Base-by-base conservation (phyloP, 768 basidiomycete genomes). In the Suillus placidus region DNA sequence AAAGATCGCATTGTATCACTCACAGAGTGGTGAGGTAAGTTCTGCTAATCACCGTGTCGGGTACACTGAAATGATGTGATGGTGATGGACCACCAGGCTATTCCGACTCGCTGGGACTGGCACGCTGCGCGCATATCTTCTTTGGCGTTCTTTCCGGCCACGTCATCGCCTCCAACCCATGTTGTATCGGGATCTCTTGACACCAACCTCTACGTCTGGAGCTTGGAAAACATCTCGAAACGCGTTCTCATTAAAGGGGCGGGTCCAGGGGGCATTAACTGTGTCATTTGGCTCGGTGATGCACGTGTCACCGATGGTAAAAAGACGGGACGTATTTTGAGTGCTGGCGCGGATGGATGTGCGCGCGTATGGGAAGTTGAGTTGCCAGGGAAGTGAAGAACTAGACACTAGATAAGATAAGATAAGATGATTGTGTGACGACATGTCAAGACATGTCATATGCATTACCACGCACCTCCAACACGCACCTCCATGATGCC, bases 131-230 rank as follows among this genome's bases (percentile, higher is more conserved):
- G 93, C 35, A 85, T 98, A 66, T 85, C 89, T 70, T 87, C 92
- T 12, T 82, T 99, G 12, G 66, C 74, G 2, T 77, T 77, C 64
- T 63, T 60, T 4, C 61, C 65, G 10, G 14, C 63, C 20, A 80
- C 86, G 2, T 95, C 92, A 88, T 88, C 91, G 8, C 70, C 85
- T 7, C 88, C 89, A 8, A 82, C 83, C 67, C 88, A 95, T 72
- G 85, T 92, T 67, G 95, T 89, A 13, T 95, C 94, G 5, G 95
- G 91, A 13, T 93, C 94, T 23, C 83, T 97, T n/a, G 97, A 99
- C 75, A 96, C 95, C 37, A 87, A 94, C 69, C 87, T 97, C 6
- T 97, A 95, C 72, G 79, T 98, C 32, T 98, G 93, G 88, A 88
- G 89, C 68, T 87, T 94, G 37, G 80, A 79, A 52, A 78, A 87